Base-by-base conservation (phyloP, 78 protist species). In the Chrysochromulina parva region DNA sequence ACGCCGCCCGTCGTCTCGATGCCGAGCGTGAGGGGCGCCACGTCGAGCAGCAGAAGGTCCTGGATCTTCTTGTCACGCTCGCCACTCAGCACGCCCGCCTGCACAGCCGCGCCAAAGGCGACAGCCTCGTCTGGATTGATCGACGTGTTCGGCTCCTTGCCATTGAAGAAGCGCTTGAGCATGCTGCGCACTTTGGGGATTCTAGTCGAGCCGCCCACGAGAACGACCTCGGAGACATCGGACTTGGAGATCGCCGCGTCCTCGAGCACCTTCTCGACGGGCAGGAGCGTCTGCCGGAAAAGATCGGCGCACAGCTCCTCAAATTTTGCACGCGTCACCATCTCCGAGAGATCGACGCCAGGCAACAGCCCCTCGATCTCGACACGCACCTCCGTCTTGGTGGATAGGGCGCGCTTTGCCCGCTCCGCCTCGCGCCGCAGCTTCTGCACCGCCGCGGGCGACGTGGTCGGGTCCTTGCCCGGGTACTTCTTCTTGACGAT, bases 121-220 rank as follows among this genome's bases (percentile, higher is more conserved):
- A 99, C 99, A 28, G 96, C 99, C 90, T 98, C 99, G 88, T 99
- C 99, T 26, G 99, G 99, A 93, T 99, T 98, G 87, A 99, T 98
- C 52, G 96, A 95, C 90, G 94, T 94, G 96, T 91, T 93, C 59
- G 99, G 98, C 85, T 95, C 94, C 85, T 88, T 98, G 98, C 28
- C 99, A 90, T 93, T 82, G 97, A 98, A 98, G 93, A 85, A 97
- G 91, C 97, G 98, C 22, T 67, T 90, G 90, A 98, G 96, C 87
- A 98, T 90, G 74, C 91, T 88, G 96, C 96, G 99, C 4, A 71
- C 47, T 69, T 90, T 91, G 65, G 98, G 98, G 90, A 97, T 96
- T 48, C 98, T 93, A 0, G 88, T 57, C 50, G 88, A 84, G n/a
- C 69, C 65, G 38, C 88, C 88, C 4, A 84, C 69, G 54, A 54